phyloP scores from a whole-genome alignment of 208 protist species.

The Acanthamoeba quina region DNA sequence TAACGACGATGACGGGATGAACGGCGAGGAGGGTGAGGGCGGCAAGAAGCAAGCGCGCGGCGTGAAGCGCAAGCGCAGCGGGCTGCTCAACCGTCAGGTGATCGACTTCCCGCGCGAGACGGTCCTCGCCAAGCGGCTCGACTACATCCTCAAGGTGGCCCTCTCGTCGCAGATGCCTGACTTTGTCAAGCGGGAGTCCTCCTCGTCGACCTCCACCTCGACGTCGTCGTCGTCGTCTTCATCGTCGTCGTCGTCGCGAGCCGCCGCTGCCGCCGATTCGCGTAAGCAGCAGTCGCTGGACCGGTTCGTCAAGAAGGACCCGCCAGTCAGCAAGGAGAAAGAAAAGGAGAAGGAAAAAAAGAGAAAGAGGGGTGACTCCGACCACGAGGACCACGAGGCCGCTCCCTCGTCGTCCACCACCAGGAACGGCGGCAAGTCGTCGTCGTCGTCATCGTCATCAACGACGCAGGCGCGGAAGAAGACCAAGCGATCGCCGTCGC shows the following conservation, averaged over 20 bases:
- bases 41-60: neutral
- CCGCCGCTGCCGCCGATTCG: neutral
- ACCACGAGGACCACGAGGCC: neutral
- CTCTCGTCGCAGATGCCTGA: conserved; percentile 29
- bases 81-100: conserved; percentile 29
- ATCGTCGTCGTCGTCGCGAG: neutral
- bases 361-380: neutral
- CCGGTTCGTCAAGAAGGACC: conserved; percentile 67
- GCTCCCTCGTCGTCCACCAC: neutral
- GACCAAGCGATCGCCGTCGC: conserved; percentile 4
- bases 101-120: conserved; percentile 64
- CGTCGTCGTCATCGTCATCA: neutral
- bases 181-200: conserved; percentile 18
- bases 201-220: neutral
- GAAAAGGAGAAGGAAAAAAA: neutral
- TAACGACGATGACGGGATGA: neutral
- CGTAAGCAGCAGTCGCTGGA: conserved; percentile 30
- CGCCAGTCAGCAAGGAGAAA: neutral
- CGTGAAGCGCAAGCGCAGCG: neutral
- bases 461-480: neutral
- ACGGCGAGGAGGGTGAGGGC: neutral
- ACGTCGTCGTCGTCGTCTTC: neutral
- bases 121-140: conserved; percentile 59
- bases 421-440: neutral
- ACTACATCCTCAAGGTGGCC: conserved; percentile 69